Percentiles rank a stretch among this genome's conserved stretches.
phyloP scores from a whole-genome alignment of 2,329 filamentous ascomycete genomes.

The Chaetomiaceae sp. region DNA sequence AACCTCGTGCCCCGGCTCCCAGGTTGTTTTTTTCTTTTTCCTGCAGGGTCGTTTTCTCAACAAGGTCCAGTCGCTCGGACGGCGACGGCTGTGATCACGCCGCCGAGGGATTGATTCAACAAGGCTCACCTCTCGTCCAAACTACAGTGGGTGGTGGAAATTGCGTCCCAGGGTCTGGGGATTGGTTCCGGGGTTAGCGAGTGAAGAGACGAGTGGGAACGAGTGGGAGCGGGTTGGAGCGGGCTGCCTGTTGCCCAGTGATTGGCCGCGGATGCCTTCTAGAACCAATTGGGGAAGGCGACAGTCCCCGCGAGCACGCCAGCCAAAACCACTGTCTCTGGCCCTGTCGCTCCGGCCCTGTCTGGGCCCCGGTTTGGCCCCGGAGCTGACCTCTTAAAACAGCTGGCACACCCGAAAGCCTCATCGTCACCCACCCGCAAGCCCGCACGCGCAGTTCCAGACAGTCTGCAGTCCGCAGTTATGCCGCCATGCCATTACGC shows the following conservation, averaged over 20 bases:
- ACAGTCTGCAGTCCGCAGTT: no score
- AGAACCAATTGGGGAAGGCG: slow-evolving; percentile 26
- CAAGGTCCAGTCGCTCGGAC: no score
- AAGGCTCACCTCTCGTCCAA: neutral
- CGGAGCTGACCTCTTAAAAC: slow-evolving; percentile 23
- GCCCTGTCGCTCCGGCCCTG: no score
- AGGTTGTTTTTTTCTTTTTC: no score
- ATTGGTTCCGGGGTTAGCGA: slow-evolving; percentile 12
- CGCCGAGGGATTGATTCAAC: neutral
- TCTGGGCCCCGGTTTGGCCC: neutral
- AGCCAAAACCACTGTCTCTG: neutral
- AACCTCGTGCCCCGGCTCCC: no score
- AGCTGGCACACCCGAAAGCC: slow-evolving; percentile 24
- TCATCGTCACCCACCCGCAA: slow-evolving; percentile 16
- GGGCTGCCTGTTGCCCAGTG: slow-evolving; percentile 7
- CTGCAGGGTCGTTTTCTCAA: no score
- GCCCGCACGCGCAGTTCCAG: no score
- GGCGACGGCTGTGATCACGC: no score
- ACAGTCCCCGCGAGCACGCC: slow-evolving; percentile 5
- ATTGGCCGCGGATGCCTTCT: slow-evolving; percentile 24
- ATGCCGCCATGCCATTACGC: slow-evolving; percentile 11
- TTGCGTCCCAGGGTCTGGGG: slow-evolving; percentile 17
- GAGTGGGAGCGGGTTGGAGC: slow-evolving; percentile 9
- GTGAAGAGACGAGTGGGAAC: slow-evolving; percentile 6
- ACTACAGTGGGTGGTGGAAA: slow-evolving; percentile 17